Evolutionary conservation across 371 early-diverging fungal species (phyloP).

Genomic region (Mucor sp.): DNA sequence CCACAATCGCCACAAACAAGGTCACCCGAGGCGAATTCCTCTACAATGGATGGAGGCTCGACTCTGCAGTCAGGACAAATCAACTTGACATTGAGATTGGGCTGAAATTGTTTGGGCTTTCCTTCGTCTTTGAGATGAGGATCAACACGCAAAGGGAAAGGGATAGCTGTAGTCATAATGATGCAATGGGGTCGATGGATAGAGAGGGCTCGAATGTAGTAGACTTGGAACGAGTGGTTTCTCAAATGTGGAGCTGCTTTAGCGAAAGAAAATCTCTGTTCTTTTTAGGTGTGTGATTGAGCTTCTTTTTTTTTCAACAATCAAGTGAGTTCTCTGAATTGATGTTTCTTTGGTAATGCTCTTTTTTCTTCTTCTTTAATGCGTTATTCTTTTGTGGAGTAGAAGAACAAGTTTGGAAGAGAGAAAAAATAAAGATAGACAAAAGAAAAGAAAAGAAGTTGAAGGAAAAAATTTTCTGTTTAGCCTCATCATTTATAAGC

Average conservation of each 20-base stretch:
- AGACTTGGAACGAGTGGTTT: not conserved
- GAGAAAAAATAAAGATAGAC: not conserved
- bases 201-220: not conserved
- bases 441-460: not conserved
- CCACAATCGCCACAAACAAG: conserved; percentile 99
- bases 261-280: not conserved
- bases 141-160: conserved; percentile 35
- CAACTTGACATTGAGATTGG: conserved; percentile 67
- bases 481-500: not conserved
- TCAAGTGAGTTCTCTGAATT: not conserved
- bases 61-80: conserved; percentile 85
- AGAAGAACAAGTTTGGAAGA: not conserved
- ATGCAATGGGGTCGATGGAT: not conserved
- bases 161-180: conserved; percentile 35
- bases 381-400: not conserved
- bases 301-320: not conserved
- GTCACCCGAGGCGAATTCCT: conserved; percentile 91
- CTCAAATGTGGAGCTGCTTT: not conserved
- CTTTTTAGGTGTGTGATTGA: not conserved
- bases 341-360: not conserved
- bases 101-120: conserved; percentile 36
- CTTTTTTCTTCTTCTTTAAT: not conserved
- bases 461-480: not conserved
- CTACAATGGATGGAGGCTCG: conserved; percentile 93
- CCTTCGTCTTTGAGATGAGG: conserved; percentile 28